A percentile compares a stretch with the other conserved stretches of the same genome.
phyloP scores from a whole-genome alignment of 1,284 basidiomycete genomes.

The Baeospora myosura region DNA sequence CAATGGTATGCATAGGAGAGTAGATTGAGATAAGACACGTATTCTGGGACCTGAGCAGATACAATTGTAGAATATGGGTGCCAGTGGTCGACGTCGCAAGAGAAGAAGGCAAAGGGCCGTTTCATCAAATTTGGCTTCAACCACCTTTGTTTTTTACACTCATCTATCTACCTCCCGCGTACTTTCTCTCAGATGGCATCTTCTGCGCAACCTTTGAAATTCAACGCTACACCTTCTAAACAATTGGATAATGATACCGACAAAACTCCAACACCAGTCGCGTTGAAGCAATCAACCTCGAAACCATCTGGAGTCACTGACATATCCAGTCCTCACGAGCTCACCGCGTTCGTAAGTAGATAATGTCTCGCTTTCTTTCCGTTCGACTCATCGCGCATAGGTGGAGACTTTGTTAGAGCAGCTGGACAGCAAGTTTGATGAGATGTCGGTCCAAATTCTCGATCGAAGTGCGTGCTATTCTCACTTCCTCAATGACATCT shows the following conservation, averaged over 20 bases:
- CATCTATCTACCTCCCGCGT: no score
- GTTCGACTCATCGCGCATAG: conserved; percentile 27
- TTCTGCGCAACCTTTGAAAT: conserved; percentile 2
- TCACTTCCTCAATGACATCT: not conserved
- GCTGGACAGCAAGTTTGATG: conserved; percentile 73
- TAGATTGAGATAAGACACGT: no score
- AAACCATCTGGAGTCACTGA: not conserved
- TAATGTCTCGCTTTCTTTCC: conserved; percentile 2
- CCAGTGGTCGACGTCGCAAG: no score
- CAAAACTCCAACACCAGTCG: not conserved
- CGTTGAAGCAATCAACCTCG: not conserved
- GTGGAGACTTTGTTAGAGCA: conserved; percentile 74
- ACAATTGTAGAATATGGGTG: no score
- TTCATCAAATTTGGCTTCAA: no score
- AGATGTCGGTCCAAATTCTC: conserved; percentile 76
- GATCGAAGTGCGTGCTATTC: conserved; percentile 58
- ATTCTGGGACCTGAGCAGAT: no score
- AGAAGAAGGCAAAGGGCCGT: no score
- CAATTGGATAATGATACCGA: conserved; percentile 1
- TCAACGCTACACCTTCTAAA: not conserved
- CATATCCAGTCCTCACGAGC: conserved; percentile 75
- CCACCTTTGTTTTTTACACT: no score
- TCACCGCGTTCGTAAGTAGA: conserved; percentile 70
- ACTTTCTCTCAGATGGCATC: no score
- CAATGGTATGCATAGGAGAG: no score